These are phyloP conservation scores for Tricholoma terreum DNA, from an alignment of 768 basidiomycete genomes.

Conservation along the genomic window DNA sequence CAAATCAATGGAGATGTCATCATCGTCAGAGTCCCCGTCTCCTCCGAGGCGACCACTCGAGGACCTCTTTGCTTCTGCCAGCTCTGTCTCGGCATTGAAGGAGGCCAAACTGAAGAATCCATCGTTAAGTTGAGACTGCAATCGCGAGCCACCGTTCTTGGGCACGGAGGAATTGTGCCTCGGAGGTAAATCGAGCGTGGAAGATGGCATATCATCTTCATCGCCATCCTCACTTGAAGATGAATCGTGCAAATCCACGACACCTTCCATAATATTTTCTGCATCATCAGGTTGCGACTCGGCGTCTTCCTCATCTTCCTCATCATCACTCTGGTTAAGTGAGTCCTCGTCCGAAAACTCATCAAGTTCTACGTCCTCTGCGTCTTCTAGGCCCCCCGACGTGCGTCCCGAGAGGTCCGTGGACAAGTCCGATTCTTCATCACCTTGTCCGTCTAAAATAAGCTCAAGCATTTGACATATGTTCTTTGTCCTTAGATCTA, in stretches of 20 bases:
- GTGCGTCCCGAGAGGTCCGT: conserved; percentile 21
- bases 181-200: conserved; percentile 12
- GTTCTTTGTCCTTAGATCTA: conserved; percentile 75
- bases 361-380: conserved; percentile 32
- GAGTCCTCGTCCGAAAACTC: conserved; percentile 27
- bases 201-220: conserved; percentile 26
- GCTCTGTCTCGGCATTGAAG: conserved; percentile 86
- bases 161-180: background rate
- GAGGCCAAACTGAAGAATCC: conserved; percentile 84
- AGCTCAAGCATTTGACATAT: conserved; percentile 68
- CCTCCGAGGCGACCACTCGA: conserved; percentile 59
- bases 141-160: conserved; percentile 1
- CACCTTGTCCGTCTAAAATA: conserved; percentile 46
- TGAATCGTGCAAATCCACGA: conserved; percentile 35
- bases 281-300: conserved; percentile 25
- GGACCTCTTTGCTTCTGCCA: conserved; percentile 61
- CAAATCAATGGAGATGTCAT: conserved; percentile 58
- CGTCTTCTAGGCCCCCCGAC: conserved; percentile 29
- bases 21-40: conserved; percentile 47
- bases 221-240: conserved; percentile 35
- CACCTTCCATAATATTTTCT: conserved; percentile 22
- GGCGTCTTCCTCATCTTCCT: conserved; percentile 24
- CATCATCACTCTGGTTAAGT: conserved; percentile 15
- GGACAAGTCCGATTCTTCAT: conserved; percentile 24
- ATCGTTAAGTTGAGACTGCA: conserved; percentile 65